Base-by-base conservation (phyloP, 768 basidiomycete genomes). In the Leccinum pellstonianum region DNA sequence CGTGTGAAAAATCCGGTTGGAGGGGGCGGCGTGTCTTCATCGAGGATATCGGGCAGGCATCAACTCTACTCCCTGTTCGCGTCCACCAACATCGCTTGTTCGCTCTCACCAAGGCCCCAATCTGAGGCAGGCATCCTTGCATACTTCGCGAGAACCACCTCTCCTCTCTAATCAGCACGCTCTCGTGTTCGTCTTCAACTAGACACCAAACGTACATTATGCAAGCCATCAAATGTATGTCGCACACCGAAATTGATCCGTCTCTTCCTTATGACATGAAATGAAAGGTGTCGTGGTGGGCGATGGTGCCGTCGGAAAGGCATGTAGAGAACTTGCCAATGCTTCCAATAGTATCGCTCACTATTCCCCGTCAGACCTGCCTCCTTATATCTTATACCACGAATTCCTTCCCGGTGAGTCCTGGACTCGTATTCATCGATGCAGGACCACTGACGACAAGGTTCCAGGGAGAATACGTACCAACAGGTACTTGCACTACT, bases 381-480 rank as follows among this genome's bases (percentile, higher is more conserved):
- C 86, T 99, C 61, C 84, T 99, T 70, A 99, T 99, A 73, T 98
- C 96, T 55, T 99, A 99, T 80, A 99, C 97, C 66, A 99, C 97
- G 65, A 95, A 96, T 79, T 93, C 95, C 46, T 96, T 95, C 76
- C 93, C 93, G 60, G 91, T 93, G 77, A 76, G 91, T 80, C 23
- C 51, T 15, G 46, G 62, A 43, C 58, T 58, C 41, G 25, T 23
- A 5, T n/a, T 57, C 33, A 67, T 63, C 69, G 67, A 48, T 21
- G 29, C 31, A 50, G 23, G 35, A 37, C 41, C 31, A 52, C 61
- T 72, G 48, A 75, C 54, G 29, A 15, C 25, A 35, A 65, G 65
- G 55, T 51, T 61, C 48, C 68, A 95, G 92, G 94, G 94, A 79
- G 94, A 96, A 79, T 96, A 96, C 80, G 93, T 96, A 75, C 94